Evolutionary conservation across 805 yeast species (phyloP), one percentile per base, ranked within the genome.

Genomic region (Yueomyces sinensis): DNA sequence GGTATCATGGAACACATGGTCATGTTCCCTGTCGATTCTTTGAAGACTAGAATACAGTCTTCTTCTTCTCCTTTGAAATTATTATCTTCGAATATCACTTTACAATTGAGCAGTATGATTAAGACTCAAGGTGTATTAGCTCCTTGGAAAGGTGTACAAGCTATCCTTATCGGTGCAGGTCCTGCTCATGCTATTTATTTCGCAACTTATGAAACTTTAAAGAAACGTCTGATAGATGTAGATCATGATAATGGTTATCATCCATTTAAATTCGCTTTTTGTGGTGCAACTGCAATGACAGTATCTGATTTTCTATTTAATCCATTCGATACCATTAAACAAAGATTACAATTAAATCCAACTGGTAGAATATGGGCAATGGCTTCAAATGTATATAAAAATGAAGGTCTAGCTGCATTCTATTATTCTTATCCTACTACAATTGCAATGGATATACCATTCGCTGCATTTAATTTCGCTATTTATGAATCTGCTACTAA

Each of bases 161-260:
- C 95, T 1, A 94, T 91, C 39, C 76, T 86, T 3, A 53, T 89
- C 41, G 98, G 98, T 27, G 96, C 98, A n/a, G 98, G 98, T 5
- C 98, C 98, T 3, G 96, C 97, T 3, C 98, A 89, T 61, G 97
- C 97, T 3, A 80, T 91, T 5, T 89, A 91, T 59, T 89, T 86
- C 55, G 76, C 87, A n/a, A 93, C 91, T 4, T 91, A 86, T 58
- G 98, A 89, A 59, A 68, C 75, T 33, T 68, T 86, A 27, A 70
- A 62, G 42, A 48, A 57, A 32, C 43, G 46, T 5, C 37, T 63
- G 18, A 61, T 63, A 30, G 11, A 20, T 20, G 7, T 11, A 20
- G 11, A 7, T 7, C 48, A 55, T 18, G 58, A 58, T 30, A 41
- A 41, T 18, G 49, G 52, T 20, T 54, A 62, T 9, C 59, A 75